Conservation (phyloP, 176 grass and related monocot genomes). For the Alopecurus myosuroides region DNA sequence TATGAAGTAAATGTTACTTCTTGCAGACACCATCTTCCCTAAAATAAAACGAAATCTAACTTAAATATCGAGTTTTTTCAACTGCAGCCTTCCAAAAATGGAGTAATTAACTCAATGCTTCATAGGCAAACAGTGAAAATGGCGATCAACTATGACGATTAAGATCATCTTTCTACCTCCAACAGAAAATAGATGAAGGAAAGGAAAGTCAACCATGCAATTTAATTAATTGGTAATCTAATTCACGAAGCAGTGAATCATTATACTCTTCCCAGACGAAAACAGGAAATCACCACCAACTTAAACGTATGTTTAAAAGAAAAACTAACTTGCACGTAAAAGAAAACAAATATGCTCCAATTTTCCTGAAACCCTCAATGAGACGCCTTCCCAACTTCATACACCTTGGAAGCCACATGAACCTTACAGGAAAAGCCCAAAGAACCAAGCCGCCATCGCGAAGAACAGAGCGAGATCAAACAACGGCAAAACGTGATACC, state of each 20-base stretch:
- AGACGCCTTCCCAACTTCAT: constrained; percentile 2
- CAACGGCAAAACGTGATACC: not conserved
- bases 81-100: not conserved
- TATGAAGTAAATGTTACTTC: not conserved
- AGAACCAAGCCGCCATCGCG: not conserved
- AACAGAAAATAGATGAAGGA: not conserved
- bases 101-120: not conserved
- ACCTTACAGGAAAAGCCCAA: constrained; percentile 2
- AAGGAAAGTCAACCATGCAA: not conserved
- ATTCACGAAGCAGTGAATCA: not conserved
- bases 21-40: not conserved
- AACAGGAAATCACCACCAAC: not conserved
- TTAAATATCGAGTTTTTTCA: not conserved
- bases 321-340: not conserved
- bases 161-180: not conserved
- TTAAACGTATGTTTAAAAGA: not conserved
- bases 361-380: not conserved
- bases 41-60: not conserved
- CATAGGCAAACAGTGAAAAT: not conserved
- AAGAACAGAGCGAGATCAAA: constrained; percentile 20
- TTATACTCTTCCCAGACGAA: not conserved
- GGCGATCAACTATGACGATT: not conserved
- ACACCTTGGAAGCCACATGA: not conserved
- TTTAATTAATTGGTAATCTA: not conserved
- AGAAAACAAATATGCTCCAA: not conserved